These are phyloP conservation scores for Tripterygium wilfordii DNA, from an alignment of 177 flowering plant genomes.

Conservation along the genomic window DNA sequence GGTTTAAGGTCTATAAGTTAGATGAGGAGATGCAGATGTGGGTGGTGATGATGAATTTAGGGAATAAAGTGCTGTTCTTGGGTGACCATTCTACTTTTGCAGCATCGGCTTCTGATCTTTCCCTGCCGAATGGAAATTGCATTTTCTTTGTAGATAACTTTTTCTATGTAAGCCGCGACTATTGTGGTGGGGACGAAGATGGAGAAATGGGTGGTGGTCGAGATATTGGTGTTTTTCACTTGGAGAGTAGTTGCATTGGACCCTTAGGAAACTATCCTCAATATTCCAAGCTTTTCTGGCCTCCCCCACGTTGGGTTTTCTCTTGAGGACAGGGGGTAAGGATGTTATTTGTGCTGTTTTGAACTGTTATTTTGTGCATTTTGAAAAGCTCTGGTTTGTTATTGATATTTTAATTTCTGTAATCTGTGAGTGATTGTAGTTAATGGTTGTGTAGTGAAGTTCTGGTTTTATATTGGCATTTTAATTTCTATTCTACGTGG, in stretches of 20 bases:
- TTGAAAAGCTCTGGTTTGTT: no score
- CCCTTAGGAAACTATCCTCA: constrained; percentile 20
- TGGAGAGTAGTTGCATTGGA: constrained; percentile 41
- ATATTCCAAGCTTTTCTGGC: constrained; percentile 50
- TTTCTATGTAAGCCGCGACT: not conserved
- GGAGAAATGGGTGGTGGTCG: constrained; percentile 11
- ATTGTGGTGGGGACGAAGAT: constrained; percentile 23
- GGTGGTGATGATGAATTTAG: constrained; percentile 47
- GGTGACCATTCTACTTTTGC: constrained; percentile 61
- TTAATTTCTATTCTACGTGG: no score
- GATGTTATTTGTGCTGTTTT: not conserved
- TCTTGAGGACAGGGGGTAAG: constrained; percentile 27
- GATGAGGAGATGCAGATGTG: constrained; percentile 21
- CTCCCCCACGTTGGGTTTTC: constrained; percentile 52
- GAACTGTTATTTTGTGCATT: no score
- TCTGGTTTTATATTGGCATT: no score
- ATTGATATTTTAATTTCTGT: no score
- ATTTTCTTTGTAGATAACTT: constrained; percentile 37
- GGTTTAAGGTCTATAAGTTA: constrained; percentile 47
- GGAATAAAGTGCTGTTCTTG: constrained; percentile 52
- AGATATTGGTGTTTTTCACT: constrained; percentile 41
- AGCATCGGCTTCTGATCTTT: constrained; percentile 32
- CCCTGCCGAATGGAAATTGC: constrained; percentile 40
- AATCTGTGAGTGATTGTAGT: no score
- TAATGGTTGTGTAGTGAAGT: no score